Base-by-base conservation (phyloP, 768 basidiomycete genomes). In the Ramaria rubella region DNA sequence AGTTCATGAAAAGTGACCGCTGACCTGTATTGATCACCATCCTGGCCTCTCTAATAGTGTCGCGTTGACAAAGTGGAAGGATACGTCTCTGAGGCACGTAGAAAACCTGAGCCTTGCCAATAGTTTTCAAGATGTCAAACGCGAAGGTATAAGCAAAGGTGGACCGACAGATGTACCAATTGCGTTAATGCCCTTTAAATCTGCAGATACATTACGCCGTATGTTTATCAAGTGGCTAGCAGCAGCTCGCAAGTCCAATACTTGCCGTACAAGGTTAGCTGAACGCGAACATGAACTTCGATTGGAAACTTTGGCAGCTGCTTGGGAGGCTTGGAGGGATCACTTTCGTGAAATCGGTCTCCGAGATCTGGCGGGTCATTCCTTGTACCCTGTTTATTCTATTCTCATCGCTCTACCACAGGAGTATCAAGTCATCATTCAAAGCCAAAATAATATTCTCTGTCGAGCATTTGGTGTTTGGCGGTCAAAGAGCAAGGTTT, bases 321-420 rank as follows among this genome's bases (percentile, higher is more conserved):
- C 79, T 15, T 92, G 89, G 89, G 86, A 90, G 54, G 84, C 74
- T 63, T 94, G 91, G 91, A 73, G 83, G 64, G 88, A 86, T 54
- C 80, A 77, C 27, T 90, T 82, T 66, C 77, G 74, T 60, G 81
- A 85, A 50, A 81, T 81, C 59, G 76, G 75, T 59, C 71, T 93
- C 49, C 80, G 79, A 26, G 85, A 86, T 14, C 68, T 86, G 64
- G 88, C 89, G 56, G 65, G 81, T 64, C 29, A 45, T 15, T 27
- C 48, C 38, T 17, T 48, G 29, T 33, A n/a, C 24, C 19, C 23
- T 7, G 9, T 24, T 21, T n/a, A 17, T 23, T 5, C 36, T 15
- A 21, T 12, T 30, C 30, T 34, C 44, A 61, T 59, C 55, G 52
- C 26, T 21, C 56, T 34, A 15, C 53, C 11, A 42, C 58, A 86